Evolutionary conservation across 257 asterid genomes (phyloP).

Genomic region (Gentiana dahurica): DNA sequence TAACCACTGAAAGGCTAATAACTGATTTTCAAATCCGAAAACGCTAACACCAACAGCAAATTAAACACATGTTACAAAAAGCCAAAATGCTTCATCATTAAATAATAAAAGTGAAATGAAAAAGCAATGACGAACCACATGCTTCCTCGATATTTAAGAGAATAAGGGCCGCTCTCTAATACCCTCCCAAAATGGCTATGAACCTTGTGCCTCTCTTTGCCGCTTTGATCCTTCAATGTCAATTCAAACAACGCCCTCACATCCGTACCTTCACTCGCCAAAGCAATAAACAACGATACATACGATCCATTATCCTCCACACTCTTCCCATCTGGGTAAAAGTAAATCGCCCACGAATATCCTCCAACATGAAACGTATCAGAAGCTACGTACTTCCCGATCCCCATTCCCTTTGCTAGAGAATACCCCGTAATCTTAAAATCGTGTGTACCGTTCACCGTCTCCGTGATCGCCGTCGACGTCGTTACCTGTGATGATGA

Average conservation of each 20-base stretch:
- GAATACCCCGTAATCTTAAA: conserved; percentile 85
- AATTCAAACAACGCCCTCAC: conserved; percentile 91
- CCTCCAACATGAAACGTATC: conserved; percentile 90
- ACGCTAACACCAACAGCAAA: too few species aligned
- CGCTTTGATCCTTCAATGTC: conserved; percentile 84
- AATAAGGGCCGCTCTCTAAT: conserved; percentile 89
- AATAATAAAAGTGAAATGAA: not conserved
- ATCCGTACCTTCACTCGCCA: conserved; percentile 81
- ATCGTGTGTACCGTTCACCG: conserved; percentile 77
- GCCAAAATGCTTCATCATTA: not conserved
- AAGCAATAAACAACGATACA: conserved; percentile 74
- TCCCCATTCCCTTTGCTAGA: conserved; percentile 70
- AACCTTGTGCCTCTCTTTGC: conserved; percentile 86
- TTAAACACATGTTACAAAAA: too few species aligned
- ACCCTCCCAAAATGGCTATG: conserved; percentile 94
- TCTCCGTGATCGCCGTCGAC: conserved; percentile 69
- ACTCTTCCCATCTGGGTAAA: conserved; percentile 94
- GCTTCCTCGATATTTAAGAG: conserved; percentile 90
- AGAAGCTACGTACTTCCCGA: conserved; percentile 78
- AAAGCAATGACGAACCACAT: conserved; percentile 67
- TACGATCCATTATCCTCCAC: conserved; percentile 71
- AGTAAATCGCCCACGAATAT: conserved; percentile 82
- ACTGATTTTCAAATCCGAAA: too few species aligned
- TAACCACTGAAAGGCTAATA: too few species aligned
- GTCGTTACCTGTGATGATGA: conserved; percentile 48